Percentiles rank a stretch among this genome's conserved stretches.
phyloP scores from a whole-genome alignment of 2,329 filamentous ascomycete species.

The Curvularia lunata region DNA sequence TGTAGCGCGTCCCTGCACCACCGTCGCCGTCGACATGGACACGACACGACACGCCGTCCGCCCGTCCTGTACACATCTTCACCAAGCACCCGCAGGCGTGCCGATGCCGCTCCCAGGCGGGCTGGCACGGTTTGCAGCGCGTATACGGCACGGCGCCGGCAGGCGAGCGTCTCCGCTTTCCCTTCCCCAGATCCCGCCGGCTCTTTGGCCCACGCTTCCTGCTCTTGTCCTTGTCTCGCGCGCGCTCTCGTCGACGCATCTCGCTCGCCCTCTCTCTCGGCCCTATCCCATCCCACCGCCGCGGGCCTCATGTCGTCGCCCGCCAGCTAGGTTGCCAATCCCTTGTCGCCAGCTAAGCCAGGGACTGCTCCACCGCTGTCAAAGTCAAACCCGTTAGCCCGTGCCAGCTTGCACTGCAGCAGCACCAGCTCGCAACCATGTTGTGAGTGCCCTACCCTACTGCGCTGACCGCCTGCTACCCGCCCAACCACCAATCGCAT shows the following conservation, averaged over 20 bases:
- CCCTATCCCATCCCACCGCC: not conserved
- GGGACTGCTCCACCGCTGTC: slow-evolving; percentile 9
- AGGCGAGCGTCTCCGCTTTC: slow-evolving; percentile 18
- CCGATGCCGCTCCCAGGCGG: slow-evolving; percentile 1
- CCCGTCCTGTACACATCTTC: too few species aligned
- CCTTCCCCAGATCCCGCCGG: slow-evolving; percentile 23
- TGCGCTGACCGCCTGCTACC: slow-evolving; percentile 17
- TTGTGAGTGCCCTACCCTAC: slow-evolving; percentile 40
- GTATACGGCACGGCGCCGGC: slow-evolving; percentile 12
- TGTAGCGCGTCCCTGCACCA: not conserved
- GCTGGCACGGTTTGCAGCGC: slow-evolving; percentile 1
- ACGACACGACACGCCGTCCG: too few species aligned
- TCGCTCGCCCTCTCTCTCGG: not conserved
- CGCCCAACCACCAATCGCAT: slow-evolving; percentile 34
- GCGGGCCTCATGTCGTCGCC: slow-evolving; percentile 13
- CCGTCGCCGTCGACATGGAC: too few species aligned
- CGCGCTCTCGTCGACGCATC: slow-evolving; percentile 3
- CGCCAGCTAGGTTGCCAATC: slow-evolving; percentile 10
- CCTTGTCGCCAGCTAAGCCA: slow-evolving; percentile 21
- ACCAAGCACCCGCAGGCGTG: not conserved
- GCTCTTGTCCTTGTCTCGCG: slow-evolving; percentile 1
- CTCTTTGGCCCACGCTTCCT: slow-evolving; percentile 15
- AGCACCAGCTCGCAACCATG: slow-evolving; percentile 28
- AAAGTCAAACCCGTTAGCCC: slow-evolving; percentile 26
- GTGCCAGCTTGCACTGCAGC: slow-evolving; percentile 35